Evolutionary conservation across 495 filamentous ascomycete species (phyloP), one percentile per base, ranked within the genome.

Genomic region (Trichoderma reesei): DNA sequence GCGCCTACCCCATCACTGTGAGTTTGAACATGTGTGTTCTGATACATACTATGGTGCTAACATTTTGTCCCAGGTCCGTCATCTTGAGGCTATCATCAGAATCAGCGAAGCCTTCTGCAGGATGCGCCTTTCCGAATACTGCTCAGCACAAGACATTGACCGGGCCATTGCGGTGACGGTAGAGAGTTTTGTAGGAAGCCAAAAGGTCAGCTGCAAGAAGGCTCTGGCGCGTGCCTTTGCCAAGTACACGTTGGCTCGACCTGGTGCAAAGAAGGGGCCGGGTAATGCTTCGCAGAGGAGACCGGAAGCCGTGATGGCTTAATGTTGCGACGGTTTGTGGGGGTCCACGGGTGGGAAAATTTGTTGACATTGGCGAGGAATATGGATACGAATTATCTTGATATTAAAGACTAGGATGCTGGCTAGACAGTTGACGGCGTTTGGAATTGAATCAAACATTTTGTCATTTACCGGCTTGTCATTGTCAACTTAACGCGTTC

Each of bases 141-240:
- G 92, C 73, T 88, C 87, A 8, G 73, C 87, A 16, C 84, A 87
- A 65, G 95, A 99, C 72, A 96, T 99, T 65, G 95, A 99, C 75
- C 88, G 94, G 63, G 95, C 94, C 59, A 98, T 99, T 69, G 92
- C 92, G 7, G 95, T 98, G 14, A 95, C 94, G 1, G 91, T 99
- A 11, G 93, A 99, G 60, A 91, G 87, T 26, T 99, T 99, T 73
- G 90, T 99, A 36, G 90, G 91, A 65, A 92, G 88, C 66, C 95
- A 99, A 75, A 99, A 99, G 78, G 87, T 98, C 69, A 92, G 88
- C 79, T 92, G 89, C 78, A 99, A 98, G 86, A 97, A 96, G 82
- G 92, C 94, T 37, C 84, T 99, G 62, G 90, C 90, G 11, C 82
- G 95, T 65, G 92, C 95, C 16, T 99, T 99, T 84, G 92, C 95